Percentiles rank a stretch among this genome's conserved stretches.
phyloP scores from a whole-genome alignment of 2,329 filamentous ascomycete genomes.

The Orbilia blumenaviensis region DNA sequence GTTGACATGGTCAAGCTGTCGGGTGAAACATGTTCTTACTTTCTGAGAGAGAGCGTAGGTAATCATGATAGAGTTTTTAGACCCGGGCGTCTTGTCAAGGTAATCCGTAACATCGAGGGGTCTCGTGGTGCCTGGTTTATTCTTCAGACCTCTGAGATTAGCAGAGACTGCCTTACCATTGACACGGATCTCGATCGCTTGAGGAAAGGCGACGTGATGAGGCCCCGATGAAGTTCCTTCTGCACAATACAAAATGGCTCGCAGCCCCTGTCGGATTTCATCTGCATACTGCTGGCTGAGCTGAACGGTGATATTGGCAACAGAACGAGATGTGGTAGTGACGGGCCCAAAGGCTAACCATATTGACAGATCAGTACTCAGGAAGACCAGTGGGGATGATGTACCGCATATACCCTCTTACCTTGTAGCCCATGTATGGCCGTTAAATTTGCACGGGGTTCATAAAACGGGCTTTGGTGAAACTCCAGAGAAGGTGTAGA shows the following conservation, averaged over 20 bases:
- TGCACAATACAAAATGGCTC: slow-evolving; percentile 41
- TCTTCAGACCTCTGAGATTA: slow-evolving; percentile 94
- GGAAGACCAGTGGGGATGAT: too few relatives aligned
- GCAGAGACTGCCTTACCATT: slow-evolving; percentile 88
- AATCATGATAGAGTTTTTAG: slow-evolving; percentile 80
- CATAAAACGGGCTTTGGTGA: slow-evolving; percentile 87
- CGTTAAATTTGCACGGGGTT: slow-evolving; percentile 70
- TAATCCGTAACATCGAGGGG: slow-evolving; percentile 88
- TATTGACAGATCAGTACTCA: background rate
- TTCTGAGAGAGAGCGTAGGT: slow-evolving; percentile 93
- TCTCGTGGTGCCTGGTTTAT: slow-evolving; percentile 91
- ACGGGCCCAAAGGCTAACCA: slow-evolving; percentile 6
- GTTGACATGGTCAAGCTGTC: background rate
- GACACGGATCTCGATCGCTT: slow-evolving; percentile 90
- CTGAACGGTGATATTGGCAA: slow-evolving; percentile 16
- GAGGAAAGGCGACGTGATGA: slow-evolving; percentile 82
- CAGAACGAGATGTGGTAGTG: background rate
- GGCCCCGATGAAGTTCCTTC: background rate
- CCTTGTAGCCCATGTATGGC: slow-evolving; percentile 12
- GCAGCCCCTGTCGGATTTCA: slow-evolving; percentile 20
- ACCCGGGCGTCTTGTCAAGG: slow-evolving; percentile 73
- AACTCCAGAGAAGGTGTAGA: slow-evolving; percentile 65
- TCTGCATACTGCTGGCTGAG: slow-evolving; percentile 12
- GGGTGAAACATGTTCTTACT: slow-evolving; percentile 65
- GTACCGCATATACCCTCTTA: background rate